Evolutionary conservation across 805 yeast species (phyloP).

Genomic region (Nakazawaea anatomiae): DNA sequence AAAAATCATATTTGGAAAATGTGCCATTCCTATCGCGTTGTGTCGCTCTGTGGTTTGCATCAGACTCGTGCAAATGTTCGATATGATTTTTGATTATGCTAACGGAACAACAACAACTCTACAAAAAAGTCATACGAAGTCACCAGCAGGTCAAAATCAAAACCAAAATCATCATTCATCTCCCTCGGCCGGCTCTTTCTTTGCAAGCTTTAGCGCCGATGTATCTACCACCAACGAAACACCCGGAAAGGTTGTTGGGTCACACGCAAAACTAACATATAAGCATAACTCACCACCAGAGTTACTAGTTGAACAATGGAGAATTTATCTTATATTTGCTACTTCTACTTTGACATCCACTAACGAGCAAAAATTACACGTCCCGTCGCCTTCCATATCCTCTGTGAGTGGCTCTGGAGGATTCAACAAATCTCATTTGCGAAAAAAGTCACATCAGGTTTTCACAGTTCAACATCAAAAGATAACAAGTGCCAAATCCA

Average conservation of each 20-base stretch:
- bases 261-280: not conserved
- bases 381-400: slow-evolving; percentile 31
- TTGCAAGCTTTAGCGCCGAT: not conserved
- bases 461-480: slow-evolving; percentile 84
- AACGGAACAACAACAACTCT: slow-evolving; percentile 24
- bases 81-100: slow-evolving; percentile 52
- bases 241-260: not conserved
- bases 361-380: slow-evolving; percentile 72
- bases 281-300: slow-evolving; percentile 50
- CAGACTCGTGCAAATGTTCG: slow-evolving; percentile 80
- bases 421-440: slow-evolving; percentile 49
- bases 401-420: slow-evolving; percentile 31
- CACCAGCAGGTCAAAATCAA: slow-evolving; percentile 12
- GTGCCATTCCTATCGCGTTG: slow-evolving; percentile 91
- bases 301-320: slow-evolving; percentile 75
- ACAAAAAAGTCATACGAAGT: slow-evolving; percentile 16
- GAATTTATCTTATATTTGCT: slow-evolving; percentile 76
- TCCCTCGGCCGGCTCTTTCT: slow-evolving; percentile 1
- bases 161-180: slow-evolving; percentile 1
- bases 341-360: slow-evolving; percentile 90
- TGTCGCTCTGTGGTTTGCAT: slow-evolving; percentile 90
- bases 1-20: slow-evolving; percentile 63
- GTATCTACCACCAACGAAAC: not conserved
- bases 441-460: slow-evolving; percentile 74
- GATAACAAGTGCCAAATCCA: slow-evolving; percentile 86